phyloP scores from a whole-genome alignment of 441 rosid species.

The Euphorbia corollata region DNA sequence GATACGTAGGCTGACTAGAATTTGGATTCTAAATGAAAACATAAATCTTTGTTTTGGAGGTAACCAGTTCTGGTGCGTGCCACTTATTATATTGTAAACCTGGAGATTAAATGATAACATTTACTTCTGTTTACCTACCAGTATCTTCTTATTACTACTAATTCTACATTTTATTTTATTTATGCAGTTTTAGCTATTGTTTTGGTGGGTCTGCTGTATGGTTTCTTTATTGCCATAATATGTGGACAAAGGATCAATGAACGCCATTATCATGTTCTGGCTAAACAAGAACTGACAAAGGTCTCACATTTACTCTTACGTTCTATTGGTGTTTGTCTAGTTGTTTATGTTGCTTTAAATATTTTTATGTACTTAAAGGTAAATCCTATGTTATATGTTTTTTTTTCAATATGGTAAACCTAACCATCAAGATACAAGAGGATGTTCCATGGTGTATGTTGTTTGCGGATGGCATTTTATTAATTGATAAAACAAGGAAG shows the following conservation, averaged over 20 bases:
- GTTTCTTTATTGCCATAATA: slow-evolving; percentile 95
- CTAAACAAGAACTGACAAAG: slow-evolving; percentile 98
- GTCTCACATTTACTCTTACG: slow-evolving; percentile 29
- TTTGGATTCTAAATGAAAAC: not conserved
- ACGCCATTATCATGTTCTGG: slow-evolving; percentile 95
- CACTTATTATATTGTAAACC: not conserved
- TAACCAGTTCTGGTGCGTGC: not conserved
- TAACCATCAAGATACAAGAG: too few species aligned
- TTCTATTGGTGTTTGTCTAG: slow-evolving; percentile 1
- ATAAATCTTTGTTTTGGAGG: not conserved
- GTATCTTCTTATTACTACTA: not conserved
- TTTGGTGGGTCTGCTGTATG: slow-evolving; percentile 95
- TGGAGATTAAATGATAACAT: slow-evolving; percentile 6
- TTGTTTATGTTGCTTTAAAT: not conserved
- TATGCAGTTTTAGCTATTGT: slow-evolving; percentile 83
- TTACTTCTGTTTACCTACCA: not conserved
- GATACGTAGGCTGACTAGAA: not conserved
- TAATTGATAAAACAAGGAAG: too few species aligned
- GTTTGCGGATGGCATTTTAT: too few species aligned
- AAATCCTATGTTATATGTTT: not conserved
- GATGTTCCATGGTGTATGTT: too few species aligned
- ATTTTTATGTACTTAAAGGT: not conserved
- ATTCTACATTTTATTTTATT: slow-evolving; percentile 7
- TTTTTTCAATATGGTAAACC: too few species aligned
- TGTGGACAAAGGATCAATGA: slow-evolving; percentile 98